Base-by-base conservation (phyloP, 352 stramenopile genomes). In the Plasmopara viticola region DNA sequence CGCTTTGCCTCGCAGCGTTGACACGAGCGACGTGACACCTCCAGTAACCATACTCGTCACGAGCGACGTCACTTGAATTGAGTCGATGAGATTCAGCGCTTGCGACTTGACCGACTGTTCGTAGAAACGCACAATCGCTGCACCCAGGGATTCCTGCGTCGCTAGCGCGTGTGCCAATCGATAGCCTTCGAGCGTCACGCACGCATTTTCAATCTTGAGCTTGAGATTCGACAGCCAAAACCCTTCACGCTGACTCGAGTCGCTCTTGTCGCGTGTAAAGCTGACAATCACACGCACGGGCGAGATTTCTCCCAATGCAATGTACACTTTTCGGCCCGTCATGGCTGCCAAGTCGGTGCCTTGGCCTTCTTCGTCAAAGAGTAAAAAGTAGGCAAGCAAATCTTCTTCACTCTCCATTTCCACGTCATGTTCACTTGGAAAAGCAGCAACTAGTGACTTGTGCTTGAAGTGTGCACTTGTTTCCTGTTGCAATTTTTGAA, bases 201-300 rank as follows among this genome's bases (percentile, higher is more conserved):
- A 90, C 15, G 83, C 83, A 53, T 91, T 89, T 39, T 94, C 82
- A 51, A 94, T 91, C 66, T 89, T 85, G 47, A 94, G 53, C 58
- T 91, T 91, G 12, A 94, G 65, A 53, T 91, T 86, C 0, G 75
- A 72, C 10, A 94, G 63, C 83, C 80, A 94, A 39, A 91, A 94
- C 2, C 74, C 66, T 25, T 71, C 66, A 28, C 13, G 37, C n/a
- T 58, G 70, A 10, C 53, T 59, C 15, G 66, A 62, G 47, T 89
- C 71, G 40, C 72, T 71, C 53, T 87, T 87, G 34, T 87, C 78
- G 17, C 78, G 76, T 17, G 68, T 82, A 37, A 94, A 94, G 42
- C 76, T 91, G 30, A 94, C 75, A 13, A 88, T 54, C 0, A 90
- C 78, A 15, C 74, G 72, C 42, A 94, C 78, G 0, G 83, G 83